phyloP scores from a whole-genome alignment of 768 basidiomycete species.

The Leccinum longicurvipes region DNA sequence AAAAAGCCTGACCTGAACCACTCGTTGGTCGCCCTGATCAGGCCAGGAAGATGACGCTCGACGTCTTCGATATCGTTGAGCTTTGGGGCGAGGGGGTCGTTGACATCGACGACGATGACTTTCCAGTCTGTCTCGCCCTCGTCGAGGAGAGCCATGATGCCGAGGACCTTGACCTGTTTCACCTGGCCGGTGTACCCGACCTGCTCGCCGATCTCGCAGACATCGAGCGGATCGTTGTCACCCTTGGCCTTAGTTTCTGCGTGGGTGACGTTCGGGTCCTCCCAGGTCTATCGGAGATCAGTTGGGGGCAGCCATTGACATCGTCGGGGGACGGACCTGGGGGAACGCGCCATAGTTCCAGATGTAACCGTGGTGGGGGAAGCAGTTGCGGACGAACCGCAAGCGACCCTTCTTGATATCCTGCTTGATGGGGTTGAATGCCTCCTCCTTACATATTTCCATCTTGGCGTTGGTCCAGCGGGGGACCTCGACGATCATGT shows the following conservation, averaged over 20 bases:
- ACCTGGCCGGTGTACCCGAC: constrained; percentile 96
- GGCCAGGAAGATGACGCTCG: constrained; percentile 94
- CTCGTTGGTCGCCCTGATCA: constrained; percentile 96
- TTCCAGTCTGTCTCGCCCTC: constrained; percentile 99
- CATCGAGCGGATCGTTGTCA: constrained; percentile 99
- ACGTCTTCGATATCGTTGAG: constrained; percentile 99
- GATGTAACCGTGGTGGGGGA: constrained; percentile 99
- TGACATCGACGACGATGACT: constrained; percentile 95
- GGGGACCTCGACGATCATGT: constrained; percentile 98
- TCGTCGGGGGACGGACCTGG: constrained; percentile 52
- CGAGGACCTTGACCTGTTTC: constrained; percentile 99
- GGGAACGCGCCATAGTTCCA: constrained; percentile 99
- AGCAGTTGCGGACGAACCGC: constrained; percentile 98
- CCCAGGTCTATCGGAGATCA: constrained; percentile 78
- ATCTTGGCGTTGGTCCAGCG: constrained; percentile 99
- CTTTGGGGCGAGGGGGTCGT: constrained; percentile 92
- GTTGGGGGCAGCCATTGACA: not conserved
- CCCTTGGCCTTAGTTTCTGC: constrained; percentile 98
- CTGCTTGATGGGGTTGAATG: constrained; percentile 99
- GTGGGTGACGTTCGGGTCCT: constrained; percentile 83
- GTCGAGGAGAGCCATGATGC: constrained; percentile 99
- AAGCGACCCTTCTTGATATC: constrained; percentile 96
- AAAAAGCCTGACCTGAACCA: constrained; percentile 82
- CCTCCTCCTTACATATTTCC: constrained; percentile 97
- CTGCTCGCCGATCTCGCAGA: constrained; percentile 99